Evolutionary conservation across 2,329 filamentous ascomycete species (phyloP), one percentile per base, ranked within the genome.

Genomic region (Canariomyces notabilis): DNA sequence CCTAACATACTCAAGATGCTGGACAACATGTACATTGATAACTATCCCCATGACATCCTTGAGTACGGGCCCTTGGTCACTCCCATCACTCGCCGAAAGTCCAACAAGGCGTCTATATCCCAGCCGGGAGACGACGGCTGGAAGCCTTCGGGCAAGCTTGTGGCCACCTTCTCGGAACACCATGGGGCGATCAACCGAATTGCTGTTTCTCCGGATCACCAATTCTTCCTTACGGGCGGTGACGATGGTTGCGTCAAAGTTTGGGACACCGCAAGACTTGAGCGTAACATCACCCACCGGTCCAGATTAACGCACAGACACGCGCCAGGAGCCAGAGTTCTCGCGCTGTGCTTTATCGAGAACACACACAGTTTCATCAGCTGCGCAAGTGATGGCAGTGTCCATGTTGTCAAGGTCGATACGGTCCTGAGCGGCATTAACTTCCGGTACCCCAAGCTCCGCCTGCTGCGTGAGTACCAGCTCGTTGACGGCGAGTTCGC

Each of bases 281-380:
- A 98, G 67, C 85, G 89, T 36, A 97, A 96, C 61, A 81, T 97
- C 40, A 85, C 87, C 0, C 86, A 95, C 58, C 81, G 89, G 35
- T 89, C 93, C 21, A 79, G 91, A 18, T 87, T 94, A 61, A 94
- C 87, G 0, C 85, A 96, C 67, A 83, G 76, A 47, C 87, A 96
- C 57, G 77, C 76, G 0, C 67, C 78, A 1, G 85, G 83, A 2
- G 77, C 83, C 0, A 85, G 80, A 49, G 85, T 97, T 2, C 82
- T 88, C 22, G 83, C 87, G 12, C 66, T 98, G 18, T 90, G 88
- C 57, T 97, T 98, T 61, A 80, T 98, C 32, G 90, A 97, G 61
- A 87, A 89, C 55, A 95, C 90, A 0, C 89, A 97, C 64, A 90
- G 87, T 18, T 97, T 98, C 62, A 76, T 95, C 51, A 95, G 87